Base-by-base conservation (phyloP, 495 filamentous ascomycete genomes). In the Penicillium simplicissimum region DNA sequence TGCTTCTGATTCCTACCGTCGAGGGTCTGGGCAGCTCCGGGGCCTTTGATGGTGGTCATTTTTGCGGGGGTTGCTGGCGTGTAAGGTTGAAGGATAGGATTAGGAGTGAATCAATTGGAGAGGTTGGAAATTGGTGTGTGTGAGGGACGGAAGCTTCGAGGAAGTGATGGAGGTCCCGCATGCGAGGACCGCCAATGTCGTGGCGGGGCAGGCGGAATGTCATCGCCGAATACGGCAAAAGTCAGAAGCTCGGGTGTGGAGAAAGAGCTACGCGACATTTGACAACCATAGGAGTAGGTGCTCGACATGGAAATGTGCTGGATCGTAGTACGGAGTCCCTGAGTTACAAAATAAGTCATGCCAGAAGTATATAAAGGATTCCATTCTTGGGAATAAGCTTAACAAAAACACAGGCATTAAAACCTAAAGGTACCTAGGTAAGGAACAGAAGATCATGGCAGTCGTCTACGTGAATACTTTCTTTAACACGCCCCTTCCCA, bases 41-140 rank as follows among this genome's bases (percentile, higher is more conserved):
- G 86, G 19, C 85, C 86, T 77, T 89, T 89, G 52, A 84, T 67
- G 31, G 77, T 69, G 35, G 79, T 58, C 77, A 80, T 81, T 21
- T 47, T 70, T n/a, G 3, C 4, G 10, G 23, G 23, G 13, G 33
- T 8, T 28, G 19, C 33, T 4, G 34, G 38, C 19, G 48, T 19
- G 8, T 8, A 19, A 28, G 11, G 0, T 25, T 17, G 38, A 23
- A 47, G 5, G 1, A 49, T 11, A 42, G 33, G 19, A 0, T 21
- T 19, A 21, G 2, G 19, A 2, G 14, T 13, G 17, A 13, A 19
- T 53, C 8, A 34, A 14, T 36, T 4, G 0, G 33, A 35, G 19
- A 0, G 17, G 28, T 28, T 25, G 4, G 52, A 17, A 31, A 13
- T 38, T 25, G 34, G 14, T n/a, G 43, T 8, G 25, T 25, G 37